Evolutionary conservation across 202 grass and related monocot species (phyloP).

Genomic region (Eragrostis tef): DNA sequence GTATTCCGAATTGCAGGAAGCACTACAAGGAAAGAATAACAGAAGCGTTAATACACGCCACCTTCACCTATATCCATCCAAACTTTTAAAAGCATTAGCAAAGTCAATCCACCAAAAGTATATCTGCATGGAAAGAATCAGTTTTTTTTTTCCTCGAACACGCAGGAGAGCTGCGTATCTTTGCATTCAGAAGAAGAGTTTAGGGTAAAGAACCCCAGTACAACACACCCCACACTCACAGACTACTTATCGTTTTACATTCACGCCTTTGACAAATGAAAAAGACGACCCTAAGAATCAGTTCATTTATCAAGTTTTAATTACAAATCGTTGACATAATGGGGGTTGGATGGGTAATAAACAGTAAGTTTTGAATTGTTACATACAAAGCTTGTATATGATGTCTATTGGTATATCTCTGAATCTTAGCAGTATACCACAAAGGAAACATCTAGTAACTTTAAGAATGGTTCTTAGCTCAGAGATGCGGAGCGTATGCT

Average conservation of each 20-base stretch:
- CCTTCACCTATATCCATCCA: constrained; percentile 33
- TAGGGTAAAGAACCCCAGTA: no score
- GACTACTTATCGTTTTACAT: no score
- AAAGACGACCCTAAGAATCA: constrained; percentile 5
- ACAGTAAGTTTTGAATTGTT: background rate
- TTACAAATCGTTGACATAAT: background rate
- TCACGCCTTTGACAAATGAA: no score
- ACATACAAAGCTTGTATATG: constrained; percentile 10
- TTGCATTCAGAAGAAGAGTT: no score
- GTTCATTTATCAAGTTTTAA: constrained; percentile 17
- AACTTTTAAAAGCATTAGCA: constrained; percentile 27
- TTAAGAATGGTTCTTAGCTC: constrained; percentile 9
- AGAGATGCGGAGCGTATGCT: background rate
- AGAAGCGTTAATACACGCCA: constrained; percentile 8
- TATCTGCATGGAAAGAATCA: constrained; percentile 35
- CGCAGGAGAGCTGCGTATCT: no score
- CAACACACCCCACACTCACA: no score
- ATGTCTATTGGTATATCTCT: constrained; percentile 1
- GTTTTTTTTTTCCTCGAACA: no score
- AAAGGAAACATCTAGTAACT: background rate
- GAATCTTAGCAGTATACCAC: background rate
- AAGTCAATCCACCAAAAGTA: constrained; percentile 16
- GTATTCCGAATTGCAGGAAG: constrained; percentile 67
- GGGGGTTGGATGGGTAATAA: background rate
- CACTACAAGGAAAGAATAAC: constrained; percentile 54